Evolutionary conservation across 2,329 filamentous ascomycete species (phyloP), one percentile per base, ranked within the genome.

Genomic region (Nothophaeocryptopus gaeumannii): DNA sequence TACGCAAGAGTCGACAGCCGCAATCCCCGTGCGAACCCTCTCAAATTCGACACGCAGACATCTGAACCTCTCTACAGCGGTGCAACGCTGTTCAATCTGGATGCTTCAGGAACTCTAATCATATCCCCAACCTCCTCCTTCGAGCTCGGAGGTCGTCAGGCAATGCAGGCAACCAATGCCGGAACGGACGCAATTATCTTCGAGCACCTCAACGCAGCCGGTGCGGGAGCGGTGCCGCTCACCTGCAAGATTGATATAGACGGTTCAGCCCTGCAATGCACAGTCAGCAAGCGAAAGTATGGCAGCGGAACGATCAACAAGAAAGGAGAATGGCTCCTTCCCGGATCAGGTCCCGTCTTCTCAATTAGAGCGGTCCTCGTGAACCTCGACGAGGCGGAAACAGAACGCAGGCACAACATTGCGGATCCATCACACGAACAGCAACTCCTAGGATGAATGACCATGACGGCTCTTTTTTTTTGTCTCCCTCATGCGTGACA

Each of bases 101-200:
- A 42, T 31, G 15, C 9, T n/a, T 13, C 14, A 11, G 39, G 39
- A 29, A 31, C 5, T 2, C 9, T 42, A 8, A 42, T 20, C 11
- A 26, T 42, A 5, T 31, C 26, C 1, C 14, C 39, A 5, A 42
- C 20, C 13, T 31, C 29, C 3, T 32, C 9, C 3, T 15, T 14
- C 5, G 3, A 42, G n/a, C 16, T 42, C 16, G 39, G 39, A n/a
- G 43, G 43, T 2, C 30, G 14, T 15, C 43, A 46, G n/a, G 43
- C 43, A 36, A 46, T 46, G 43, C 43, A 46, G 15, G 43, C 43
- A 14, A 46, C 43, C 2, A 37, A 37, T 12, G 43, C 43, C 5
- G 43, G 43, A 7, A 38, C 43, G 14, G 35, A 46, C 20, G 43
- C 43, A 14, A 35, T 46, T 33, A 35, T 46, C 5, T 46, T 46